These are phyloP conservation scores for Sphagnum contortum DNA, from an alignment of 225 moss, liverwort and hornwort species.

Conservation along the genomic window DNA sequence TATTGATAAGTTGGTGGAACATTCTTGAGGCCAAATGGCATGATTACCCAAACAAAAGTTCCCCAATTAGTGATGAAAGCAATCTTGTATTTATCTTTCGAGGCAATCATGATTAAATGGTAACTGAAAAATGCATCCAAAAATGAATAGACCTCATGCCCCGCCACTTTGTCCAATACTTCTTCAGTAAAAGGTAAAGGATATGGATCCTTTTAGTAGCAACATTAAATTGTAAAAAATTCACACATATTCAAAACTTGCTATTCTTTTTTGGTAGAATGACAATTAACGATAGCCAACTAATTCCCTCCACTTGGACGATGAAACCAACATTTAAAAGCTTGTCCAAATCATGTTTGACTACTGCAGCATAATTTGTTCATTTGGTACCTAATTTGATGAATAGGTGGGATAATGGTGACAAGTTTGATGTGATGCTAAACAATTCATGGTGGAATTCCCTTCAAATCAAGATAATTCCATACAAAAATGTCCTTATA, in stretches of 20 bases:
- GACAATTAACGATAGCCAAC: not conserved
- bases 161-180: not conserved
- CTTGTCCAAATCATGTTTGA: not conserved
- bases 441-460: too few relatives aligned
- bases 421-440: too few relatives aligned
- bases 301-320: not conserved
- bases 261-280: not conserved
- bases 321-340: not conserved
- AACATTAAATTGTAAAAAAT: too few relatives aligned
- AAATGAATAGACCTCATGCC: not conserved
- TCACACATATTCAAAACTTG: not conserved
- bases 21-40: constrained; percentile 2
- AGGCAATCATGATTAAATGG: not conserved
- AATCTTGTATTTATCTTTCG: not conserved
- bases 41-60: not conserved
- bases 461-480: too few relatives aligned
- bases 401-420: too few relatives aligned
- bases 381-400: not conserved
- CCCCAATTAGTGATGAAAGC: not conserved
- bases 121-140: not conserved
- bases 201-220: not conserved
- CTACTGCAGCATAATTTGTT: not conserved
- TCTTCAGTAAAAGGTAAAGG: not conserved
- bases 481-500: too few relatives aligned
- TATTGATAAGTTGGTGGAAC: not conserved